Base-by-base conservation (phyloP, 176 grass and related monocot species). In the Oryza officinalis region DNA sequence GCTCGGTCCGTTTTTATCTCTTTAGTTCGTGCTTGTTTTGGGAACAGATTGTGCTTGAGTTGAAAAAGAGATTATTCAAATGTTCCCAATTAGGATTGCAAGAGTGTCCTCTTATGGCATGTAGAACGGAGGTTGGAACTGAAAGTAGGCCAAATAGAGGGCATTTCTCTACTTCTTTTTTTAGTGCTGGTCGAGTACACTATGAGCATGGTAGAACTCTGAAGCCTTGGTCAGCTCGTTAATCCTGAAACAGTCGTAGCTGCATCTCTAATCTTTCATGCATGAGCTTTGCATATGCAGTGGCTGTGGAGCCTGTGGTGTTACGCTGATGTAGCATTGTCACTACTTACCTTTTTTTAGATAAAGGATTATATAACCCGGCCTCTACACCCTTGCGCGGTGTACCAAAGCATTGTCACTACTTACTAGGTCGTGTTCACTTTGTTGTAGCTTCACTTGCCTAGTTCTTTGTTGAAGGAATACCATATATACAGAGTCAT, bases 1-100 rank as follows among this genome's bases (percentile, higher is more conserved):
- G 72, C 25, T 69, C 18, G 6, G 26, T 27, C 23, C n/a, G 6
- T 13, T 80, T 38, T 65, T 43, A 9, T 77, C 33, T 74, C 27
- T 63, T 31, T 11, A 69, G 65, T 65, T 73, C 81, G 74, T 4
- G 26, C 78, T 76, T 80, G 20, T 75, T 89, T 84, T 80, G 44
- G 87, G 64, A 41, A 49, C n/a, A 61, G 27, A 78, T 27, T 26
- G 40, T 15, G 27, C 22, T 72, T 74, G 38, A 46, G 6, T 13
- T 80, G 61, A 25, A 37, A 69, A 38, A 12, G 20, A 52, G 15
- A 7, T 6, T 49, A 8, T 17, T 54, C 57, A 79, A 13, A 68
- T 88, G 47, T 63, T 54, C n/a, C 30, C 40, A 54, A 12, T 4
- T 59, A 13, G 12, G 6, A 65, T 5, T 59, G 27, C 79, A 8